Evolutionary conservation across 208 protist genomes (phyloP).

Genomic region (Leishmania turanica): DNA sequence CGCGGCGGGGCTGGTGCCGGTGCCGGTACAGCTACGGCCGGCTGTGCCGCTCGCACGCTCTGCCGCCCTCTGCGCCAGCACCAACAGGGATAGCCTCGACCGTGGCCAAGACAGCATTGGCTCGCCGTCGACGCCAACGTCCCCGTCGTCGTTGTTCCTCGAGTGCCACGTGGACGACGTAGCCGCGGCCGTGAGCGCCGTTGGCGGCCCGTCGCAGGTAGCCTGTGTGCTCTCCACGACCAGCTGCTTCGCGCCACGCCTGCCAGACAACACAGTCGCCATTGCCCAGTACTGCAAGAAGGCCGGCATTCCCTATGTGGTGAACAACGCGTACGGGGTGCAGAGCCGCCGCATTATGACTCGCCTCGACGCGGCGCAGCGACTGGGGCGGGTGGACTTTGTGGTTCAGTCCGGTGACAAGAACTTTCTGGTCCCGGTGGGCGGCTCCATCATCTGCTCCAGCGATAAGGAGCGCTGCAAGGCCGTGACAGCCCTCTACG

Average conservation of each 20-base stretch:
- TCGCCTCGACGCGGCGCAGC: conserved; percentile 68
- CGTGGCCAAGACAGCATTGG: not conserved
- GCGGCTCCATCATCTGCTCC: conserved; percentile 75
- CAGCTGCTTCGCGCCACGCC: conserved; percentile 98
- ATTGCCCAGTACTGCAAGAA: conserved; percentile 90
- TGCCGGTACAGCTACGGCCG: conserved; percentile 55
- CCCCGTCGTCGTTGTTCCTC: conserved; percentile 50
- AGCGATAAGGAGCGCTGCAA: conserved; percentile 22
- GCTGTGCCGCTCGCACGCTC: conserved; percentile 18
- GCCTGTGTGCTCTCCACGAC: conserved; percentile 97
- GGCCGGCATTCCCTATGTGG: conserved; percentile 90
- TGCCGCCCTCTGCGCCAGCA: not conserved
- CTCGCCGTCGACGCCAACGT: not conserved
- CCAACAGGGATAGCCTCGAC: not conserved
- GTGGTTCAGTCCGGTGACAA: conserved; percentile 98
- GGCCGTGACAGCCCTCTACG: conserved; percentile 71
- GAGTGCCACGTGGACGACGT: conserved; percentile 80
- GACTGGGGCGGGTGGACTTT: conserved; percentile 90
- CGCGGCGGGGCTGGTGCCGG: conserved; percentile 69
- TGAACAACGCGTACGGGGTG: conserved; percentile 99
- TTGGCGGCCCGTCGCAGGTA: conserved; percentile 73
- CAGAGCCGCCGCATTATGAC: conserved; percentile 90
- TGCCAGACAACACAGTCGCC: conserved; percentile 94
- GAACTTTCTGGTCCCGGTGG: conserved; percentile 99
- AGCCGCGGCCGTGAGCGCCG: conserved; percentile 51